Percentiles rank a stretch among this genome's conserved stretches.
phyloP scores from a whole-genome alignment of 176 grass and related monocot species.

The Musa itinerans region DNA sequence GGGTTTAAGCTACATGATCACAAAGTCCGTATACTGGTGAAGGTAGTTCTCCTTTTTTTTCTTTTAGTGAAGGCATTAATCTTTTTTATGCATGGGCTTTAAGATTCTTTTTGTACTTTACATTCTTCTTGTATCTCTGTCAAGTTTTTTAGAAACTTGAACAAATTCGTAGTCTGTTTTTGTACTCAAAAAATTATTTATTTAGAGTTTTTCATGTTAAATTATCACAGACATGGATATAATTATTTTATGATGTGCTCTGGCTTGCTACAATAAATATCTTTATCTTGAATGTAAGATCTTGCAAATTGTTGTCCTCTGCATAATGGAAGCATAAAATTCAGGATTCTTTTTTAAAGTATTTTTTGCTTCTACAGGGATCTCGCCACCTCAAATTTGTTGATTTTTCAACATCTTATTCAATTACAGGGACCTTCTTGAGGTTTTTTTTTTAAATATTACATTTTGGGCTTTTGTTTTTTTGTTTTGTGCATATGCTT shows the following conservation, averaged over 20 bases:
- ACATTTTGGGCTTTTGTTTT: neutral
- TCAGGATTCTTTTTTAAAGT: neutral
- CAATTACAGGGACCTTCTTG: conserved; percentile 21
- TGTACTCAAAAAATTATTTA: neutral
- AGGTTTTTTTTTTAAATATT: neutral
- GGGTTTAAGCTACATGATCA: conserved; percentile 28
- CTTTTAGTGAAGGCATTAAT: neutral
- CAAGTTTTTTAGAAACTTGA: neutral
- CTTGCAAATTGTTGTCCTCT: neutral
- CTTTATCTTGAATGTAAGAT: neutral
- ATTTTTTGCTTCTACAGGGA: conserved; percentile 3
- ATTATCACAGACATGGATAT: neutral
- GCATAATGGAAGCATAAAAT: neutral
- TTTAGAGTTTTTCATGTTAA: neutral
- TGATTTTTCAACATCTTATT: conserved; percentile 26
- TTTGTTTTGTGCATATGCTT: neutral
- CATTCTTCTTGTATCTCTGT: neutral
- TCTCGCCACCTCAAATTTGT: conserved; percentile 15
- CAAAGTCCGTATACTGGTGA: conserved; percentile 20
- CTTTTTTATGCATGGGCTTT: neutral
- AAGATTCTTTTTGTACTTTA: neutral
- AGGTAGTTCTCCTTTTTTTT: conserved; percentile 5
- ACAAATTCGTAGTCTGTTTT: neutral
- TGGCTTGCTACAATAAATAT: neutral
- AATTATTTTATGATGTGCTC: neutral